phyloP scores from a whole-genome alignment of 768 basidiomycete species.

The Rhodotorula diobovata region DNA sequence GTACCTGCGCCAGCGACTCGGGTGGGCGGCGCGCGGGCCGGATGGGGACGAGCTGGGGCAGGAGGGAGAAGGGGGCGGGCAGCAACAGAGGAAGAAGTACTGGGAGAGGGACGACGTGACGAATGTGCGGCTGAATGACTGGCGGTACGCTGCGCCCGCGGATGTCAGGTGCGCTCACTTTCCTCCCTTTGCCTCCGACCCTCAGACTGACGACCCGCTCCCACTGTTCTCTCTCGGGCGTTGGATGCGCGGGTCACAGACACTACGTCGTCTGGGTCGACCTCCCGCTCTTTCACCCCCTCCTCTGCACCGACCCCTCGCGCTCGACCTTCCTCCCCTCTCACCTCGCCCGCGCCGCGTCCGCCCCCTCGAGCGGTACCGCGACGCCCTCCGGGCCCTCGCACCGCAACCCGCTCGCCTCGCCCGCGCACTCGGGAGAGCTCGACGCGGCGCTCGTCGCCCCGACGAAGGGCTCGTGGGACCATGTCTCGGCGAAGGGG shows the following conservation, averaged over 20 bases:
- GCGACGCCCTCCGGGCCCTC: conserved; percentile 6
- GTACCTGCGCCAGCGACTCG: conserved; percentile 19
- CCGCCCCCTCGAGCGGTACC: background rate
- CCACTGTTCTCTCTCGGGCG: no score
- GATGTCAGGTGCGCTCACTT: conserved; percentile 7
- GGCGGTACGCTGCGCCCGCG: conserved; percentile 16
- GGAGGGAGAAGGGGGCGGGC: no score
- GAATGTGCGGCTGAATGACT: conserved; percentile 28
- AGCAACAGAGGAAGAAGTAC: background rate
- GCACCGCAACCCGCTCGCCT: background rate
- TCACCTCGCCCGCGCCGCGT: no score
- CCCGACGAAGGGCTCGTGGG: conserved; percentile 18
- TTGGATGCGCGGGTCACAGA: background rate
- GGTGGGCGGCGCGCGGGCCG: background rate
- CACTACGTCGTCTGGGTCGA: conserved; percentile 37
- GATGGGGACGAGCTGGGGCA: background rate
- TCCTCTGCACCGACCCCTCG: conserved; percentile 1
- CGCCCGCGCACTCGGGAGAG: no score
- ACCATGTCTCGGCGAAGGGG: conserved; percentile 2
- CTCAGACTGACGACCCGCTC: background rate
- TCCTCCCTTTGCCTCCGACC: background rate
- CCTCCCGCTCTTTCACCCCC: conserved; percentile 25
- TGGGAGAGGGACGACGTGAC: conserved; percentile 2
- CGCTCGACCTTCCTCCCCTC: background rate
- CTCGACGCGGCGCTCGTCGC: background rate